Conservation (phyloP, 2,329 filamentous ascomycete species). For the Metarhizium anisopliae region DNA sequence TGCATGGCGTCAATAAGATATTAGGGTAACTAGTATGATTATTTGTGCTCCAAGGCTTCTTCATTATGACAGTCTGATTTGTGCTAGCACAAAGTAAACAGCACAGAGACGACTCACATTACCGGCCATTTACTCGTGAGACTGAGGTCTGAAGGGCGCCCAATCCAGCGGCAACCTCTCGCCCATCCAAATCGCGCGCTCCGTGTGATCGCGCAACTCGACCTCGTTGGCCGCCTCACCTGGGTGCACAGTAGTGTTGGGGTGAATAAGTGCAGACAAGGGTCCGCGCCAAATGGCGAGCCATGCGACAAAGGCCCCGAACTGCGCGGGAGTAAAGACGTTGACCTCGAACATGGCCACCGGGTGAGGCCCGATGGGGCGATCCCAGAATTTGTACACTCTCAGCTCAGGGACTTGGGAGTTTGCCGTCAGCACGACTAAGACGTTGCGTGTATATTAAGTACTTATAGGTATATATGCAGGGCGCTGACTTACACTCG, state of each 20-base stretch:
- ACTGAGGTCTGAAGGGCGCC: not conserved
- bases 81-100: not conserved
- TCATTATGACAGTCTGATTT: too few relatives aligned
- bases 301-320: slow-evolving; percentile 84
- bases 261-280: slow-evolving; percentile 70
- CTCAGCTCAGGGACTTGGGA: slow-evolving; percentile 69
- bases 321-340: slow-evolving; percentile 74
- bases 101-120: not conserved
- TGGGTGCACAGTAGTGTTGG: slow-evolving; percentile 56
- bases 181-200: slow-evolving; percentile 68
- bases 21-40: too few relatives aligned
- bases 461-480: not conserved
- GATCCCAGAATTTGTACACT: slow-evolving; percentile 70
- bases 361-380: slow-evolving; percentile 72
- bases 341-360: slow-evolving; percentile 92
- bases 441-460: not conserved
- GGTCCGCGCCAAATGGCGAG: slow-evolving; percentile 73
- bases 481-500: slow-evolving; percentile 52
- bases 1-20: too few relatives aligned
- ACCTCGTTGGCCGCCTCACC: slow-evolving; percentile 19
- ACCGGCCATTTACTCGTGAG: not conserved
- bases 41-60: too few relatives aligned
- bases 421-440: not conserved
- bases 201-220: slow-evolving; percentile 50
- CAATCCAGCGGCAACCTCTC: slow-evolving; percentile 51